These are phyloP conservation scores for Trichoderma cornu-damae DNA, from an alignment of 2,329 filamentous ascomycete genomes.

Conservation along the genomic window DNA sequence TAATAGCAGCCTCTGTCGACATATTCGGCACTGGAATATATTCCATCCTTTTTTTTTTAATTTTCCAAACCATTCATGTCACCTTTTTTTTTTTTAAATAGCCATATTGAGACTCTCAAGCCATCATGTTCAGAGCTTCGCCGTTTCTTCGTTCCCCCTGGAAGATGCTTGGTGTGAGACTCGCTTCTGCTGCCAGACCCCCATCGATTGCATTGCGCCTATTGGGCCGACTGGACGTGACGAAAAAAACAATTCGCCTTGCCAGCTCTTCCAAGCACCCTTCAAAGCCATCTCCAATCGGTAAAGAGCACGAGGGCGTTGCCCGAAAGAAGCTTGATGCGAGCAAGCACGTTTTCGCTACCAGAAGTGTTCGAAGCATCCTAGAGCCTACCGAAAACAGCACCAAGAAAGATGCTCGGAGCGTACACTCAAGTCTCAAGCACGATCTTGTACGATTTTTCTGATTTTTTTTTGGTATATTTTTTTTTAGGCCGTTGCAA, in stretches of 20 bases:
- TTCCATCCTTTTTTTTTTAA: neutral
- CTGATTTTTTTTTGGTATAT: too few species aligned
- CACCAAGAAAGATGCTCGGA: conserved; percentile 24
- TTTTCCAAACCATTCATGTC: neutral
- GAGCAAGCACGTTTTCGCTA: conserved; percentile 55
- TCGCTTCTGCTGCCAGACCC: conserved; percentile 17
- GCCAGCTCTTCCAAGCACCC: conserved; percentile 20
- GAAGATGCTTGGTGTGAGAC: neutral
- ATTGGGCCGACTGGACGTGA: conserved; percentile 15
- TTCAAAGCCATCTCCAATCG: conserved; percentile 34
- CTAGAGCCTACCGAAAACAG: conserved; percentile 37
- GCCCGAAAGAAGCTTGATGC: conserved; percentile 52
- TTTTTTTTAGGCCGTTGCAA: too few species aligned
- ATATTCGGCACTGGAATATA: neutral
- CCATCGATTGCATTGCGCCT: conserved; percentile 24
- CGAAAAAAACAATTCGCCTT: neutral
- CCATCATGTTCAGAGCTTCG: conserved; percentile 30
- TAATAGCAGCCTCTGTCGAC: neutral
- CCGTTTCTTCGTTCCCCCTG: neutral
- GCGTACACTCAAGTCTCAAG: conserved; percentile 35
- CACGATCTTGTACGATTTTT: conserved; percentile 51
- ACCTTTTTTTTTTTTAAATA: neutral
- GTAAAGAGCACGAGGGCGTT: conserved; percentile 53
- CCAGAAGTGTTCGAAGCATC: conserved; percentile 51
- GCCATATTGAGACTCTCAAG: neutral